Conservation (phyloP, 75 land plant species). For the Picea glauca region DNA sequence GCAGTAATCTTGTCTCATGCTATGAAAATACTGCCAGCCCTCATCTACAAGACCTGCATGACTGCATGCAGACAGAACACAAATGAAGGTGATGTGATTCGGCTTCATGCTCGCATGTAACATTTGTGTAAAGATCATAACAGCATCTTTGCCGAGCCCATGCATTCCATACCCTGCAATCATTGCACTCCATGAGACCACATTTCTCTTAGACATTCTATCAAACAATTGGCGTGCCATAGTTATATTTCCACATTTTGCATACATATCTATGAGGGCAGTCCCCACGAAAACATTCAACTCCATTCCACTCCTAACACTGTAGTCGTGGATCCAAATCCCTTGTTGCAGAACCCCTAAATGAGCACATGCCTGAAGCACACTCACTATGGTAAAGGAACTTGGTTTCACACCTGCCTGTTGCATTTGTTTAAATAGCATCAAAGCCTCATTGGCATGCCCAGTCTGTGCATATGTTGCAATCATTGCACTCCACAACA, state of each 20-base stretch:
- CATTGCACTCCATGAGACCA: constrained; percentile 52
- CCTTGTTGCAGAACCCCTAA: constrained; percentile 34
- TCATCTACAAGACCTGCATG: constrained; percentile 19
- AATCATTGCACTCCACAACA: constrained; percentile 70
- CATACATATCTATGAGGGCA: constrained; percentile 57
- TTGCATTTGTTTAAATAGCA: constrained; percentile 44
- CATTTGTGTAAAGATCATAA: too few relatives aligned
- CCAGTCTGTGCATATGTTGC: constrained; percentile 47
- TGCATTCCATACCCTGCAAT: constrained; percentile 33
- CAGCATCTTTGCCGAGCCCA: constrained; percentile 14
- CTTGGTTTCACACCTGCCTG: constrained; percentile 17
- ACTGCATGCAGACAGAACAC: neutral
- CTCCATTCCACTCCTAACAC: constrained; percentile 32
- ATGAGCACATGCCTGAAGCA: constrained; percentile 55
- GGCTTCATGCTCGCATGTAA: neutral
- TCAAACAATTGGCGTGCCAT: constrained; percentile 35
- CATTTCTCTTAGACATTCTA: constrained; percentile 41
- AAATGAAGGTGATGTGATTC: neutral
- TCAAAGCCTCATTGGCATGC: constrained; percentile 31
- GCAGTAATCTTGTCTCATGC: constrained; percentile 8
- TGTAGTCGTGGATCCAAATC: constrained; percentile 39
- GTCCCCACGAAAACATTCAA: constrained; percentile 57
- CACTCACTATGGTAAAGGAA: constrained; percentile 46
- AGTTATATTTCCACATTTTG: constrained; percentile 23
- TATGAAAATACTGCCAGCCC: constrained; percentile 5